phyloP scores from a whole-genome alignment of 768 basidiomycete genomes.

The Mycena epipterygia region DNA sequence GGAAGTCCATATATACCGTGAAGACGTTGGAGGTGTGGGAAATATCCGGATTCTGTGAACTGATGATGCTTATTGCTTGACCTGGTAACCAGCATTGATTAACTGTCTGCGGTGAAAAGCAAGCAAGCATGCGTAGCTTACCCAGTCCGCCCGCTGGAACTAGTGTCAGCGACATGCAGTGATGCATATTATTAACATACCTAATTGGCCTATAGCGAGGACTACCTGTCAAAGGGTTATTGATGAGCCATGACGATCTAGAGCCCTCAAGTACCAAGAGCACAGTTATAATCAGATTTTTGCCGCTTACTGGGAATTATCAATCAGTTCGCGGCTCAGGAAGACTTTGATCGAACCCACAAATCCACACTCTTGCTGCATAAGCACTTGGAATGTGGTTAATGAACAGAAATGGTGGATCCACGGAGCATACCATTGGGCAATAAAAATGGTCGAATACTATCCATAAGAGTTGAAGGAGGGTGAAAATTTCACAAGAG shows the following conservation, averaged over 20 bases:
- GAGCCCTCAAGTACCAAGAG: background rate
- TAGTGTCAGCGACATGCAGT: background rate
- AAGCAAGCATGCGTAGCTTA: background rate
- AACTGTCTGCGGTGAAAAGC: too few relatives aligned
- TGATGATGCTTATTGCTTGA: background rate
- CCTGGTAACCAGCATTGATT: background rate
- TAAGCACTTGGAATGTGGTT: background rate
- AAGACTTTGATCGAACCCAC: background rate
- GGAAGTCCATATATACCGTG: background rate
- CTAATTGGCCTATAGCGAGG: slow-evolving; percentile 1
- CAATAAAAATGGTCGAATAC: slow-evolving; percentile 5
- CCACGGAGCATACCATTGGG: background rate
- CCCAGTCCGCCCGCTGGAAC: background rate
- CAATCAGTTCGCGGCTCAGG: background rate
- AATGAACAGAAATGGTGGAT: background rate
- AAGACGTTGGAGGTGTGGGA: background rate
- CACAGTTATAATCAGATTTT: background rate
- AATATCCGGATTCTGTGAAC: background rate
- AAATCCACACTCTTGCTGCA: background rate
- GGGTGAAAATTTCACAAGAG: background rate
- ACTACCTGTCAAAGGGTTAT: background rate
- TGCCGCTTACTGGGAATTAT: slow-evolving; percentile 2
- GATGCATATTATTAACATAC: background rate
- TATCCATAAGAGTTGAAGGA: background rate
- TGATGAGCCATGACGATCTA: background rate